Base-by-base conservation (phyloP, 2,329 filamentous ascomycete genomes). In the Aspergillus intermedius region DNA sequence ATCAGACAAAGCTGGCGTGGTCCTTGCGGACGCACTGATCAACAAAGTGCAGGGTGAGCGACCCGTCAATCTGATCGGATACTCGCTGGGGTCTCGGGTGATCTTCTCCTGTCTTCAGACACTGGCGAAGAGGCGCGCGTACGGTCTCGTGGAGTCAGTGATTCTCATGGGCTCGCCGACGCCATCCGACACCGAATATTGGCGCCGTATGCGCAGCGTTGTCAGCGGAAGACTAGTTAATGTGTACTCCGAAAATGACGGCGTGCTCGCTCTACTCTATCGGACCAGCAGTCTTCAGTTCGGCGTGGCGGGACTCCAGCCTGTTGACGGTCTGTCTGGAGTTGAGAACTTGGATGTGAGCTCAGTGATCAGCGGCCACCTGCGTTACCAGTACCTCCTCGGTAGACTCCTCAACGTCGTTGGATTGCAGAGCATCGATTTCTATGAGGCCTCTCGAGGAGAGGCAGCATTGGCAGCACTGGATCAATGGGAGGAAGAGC, bases 201-300 rank as follows among this genome's bases (percentile, higher is more conserved):
- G 91, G 91, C 79, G 84, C 41, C 75, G 81, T 34, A 81, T 95
- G 56, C 81, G 88, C 25, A 82, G 80, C 41, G 88, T 91, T 0
- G 89, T 95, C 0, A 81, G 84, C 1, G 90, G 91, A 2, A 80
- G 86, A 49, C 77, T 95, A 6, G 86, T 95, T 58, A 96, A 96
- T 58, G 88, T 91, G 7, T 95, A 86, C 69, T 91, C 88, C 1
- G 82, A 85, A 46, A 91, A 93, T 51, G 91, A 96, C 67, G 87
- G 88, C 60, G 83, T 96, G 28, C 81, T 96, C 1, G 90, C 83
- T 1, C 91, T 95, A 63, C 74, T 95, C 15, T 95, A 96, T 66
- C 83, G 91, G 41, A 85, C 88, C 2, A 89, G 87, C 37, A 90
- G 84, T 50, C 79, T 95, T 23, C 86, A 93, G 54, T 78, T 87